A percentile compares a stretch with the other conserved stretches of the same genome.
These are phyloP conservation scores for Rutidosis leptorrhynchoides DNA, from an alignment of 129 eudicot species.

Conservation along the genomic window DNA sequence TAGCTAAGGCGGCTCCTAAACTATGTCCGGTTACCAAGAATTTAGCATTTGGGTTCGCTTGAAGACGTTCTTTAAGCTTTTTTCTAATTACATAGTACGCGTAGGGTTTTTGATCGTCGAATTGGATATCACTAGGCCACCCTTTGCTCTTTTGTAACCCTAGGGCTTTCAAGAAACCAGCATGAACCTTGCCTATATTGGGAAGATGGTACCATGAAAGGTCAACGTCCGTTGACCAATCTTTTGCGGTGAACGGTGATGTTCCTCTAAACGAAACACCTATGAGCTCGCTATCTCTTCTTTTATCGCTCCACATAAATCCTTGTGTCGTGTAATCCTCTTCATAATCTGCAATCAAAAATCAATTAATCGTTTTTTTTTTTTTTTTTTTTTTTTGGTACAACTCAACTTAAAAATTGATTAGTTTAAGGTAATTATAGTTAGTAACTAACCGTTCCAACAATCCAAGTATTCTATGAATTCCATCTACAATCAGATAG, in stretches of 20 bases:
- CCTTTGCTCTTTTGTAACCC: constrained; percentile 57
- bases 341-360: constrained; percentile 34
- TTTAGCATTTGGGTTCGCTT: constrained; percentile 33
- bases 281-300: constrained; percentile 35
- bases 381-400: neutral
- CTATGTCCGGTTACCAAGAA: constrained; percentile 64
- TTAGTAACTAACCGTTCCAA: constrained; percentile 40
- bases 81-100: constrained; percentile 48
- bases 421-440: neutral
- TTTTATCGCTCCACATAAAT: constrained; percentile 44
- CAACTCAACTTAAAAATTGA: neutral
- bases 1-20: constrained; percentile 61
- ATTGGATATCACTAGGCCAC: constrained; percentile 33
- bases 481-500: constrained; percentile 52
- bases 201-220: constrained; percentile 56
- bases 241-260: constrained; percentile 50
- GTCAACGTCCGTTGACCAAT: constrained; percentile 58
- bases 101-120: neutral
- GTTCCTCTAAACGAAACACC: constrained; percentile 74
- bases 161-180: constrained; percentile 68
- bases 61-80: constrained; percentile 29
- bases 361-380: neutral
- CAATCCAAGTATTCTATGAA: constrained; percentile 40
- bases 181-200: constrained; percentile 56
- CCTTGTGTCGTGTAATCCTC: constrained; percentile 47